Percentiles rank a stretch among this genome's conserved stretches.
phyloP scores from a whole-genome alignment of 345 rosid species.

The Acer saccharum region DNA sequence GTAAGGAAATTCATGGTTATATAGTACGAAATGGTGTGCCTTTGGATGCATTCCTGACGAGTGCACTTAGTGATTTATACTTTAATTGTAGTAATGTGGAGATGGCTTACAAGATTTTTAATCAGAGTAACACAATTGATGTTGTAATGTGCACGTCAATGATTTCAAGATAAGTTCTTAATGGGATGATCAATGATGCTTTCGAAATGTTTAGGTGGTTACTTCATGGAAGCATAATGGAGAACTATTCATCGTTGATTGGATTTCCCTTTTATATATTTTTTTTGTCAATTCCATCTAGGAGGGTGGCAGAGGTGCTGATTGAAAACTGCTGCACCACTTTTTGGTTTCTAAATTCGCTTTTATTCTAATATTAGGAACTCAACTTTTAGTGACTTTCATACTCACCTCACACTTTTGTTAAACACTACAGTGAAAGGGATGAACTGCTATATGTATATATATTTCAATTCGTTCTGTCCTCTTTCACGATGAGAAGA shows the following conservation, averaged over 20 bases:
- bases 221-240: not conserved
- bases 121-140: too few species aligned
- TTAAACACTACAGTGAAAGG: not conserved
- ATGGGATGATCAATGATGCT: too few species aligned
- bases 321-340: not conserved
- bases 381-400: not conserved
- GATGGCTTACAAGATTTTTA: too few species aligned
- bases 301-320: not conserved
- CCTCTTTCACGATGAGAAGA: not conserved
- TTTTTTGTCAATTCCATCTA: not conserved
- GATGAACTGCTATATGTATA: not conserved
- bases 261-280: not conserved
- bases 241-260: not conserved
- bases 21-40: constrained; percentile 69
- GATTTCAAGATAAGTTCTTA: too few species aligned
- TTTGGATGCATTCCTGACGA: constrained; percentile 34
- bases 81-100: too few species aligned
- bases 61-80: too few species aligned
- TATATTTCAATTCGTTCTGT: not conserved
- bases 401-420: not conserved
- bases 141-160: too few species aligned
- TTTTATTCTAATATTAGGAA: not conserved
- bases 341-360: not conserved
- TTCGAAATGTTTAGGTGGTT: too few species aligned
- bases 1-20: constrained; percentile 73